Conservation (phyloP, 2,329 filamentous ascomycete genomes). For the Mycosphaerella arachidis region DNA sequence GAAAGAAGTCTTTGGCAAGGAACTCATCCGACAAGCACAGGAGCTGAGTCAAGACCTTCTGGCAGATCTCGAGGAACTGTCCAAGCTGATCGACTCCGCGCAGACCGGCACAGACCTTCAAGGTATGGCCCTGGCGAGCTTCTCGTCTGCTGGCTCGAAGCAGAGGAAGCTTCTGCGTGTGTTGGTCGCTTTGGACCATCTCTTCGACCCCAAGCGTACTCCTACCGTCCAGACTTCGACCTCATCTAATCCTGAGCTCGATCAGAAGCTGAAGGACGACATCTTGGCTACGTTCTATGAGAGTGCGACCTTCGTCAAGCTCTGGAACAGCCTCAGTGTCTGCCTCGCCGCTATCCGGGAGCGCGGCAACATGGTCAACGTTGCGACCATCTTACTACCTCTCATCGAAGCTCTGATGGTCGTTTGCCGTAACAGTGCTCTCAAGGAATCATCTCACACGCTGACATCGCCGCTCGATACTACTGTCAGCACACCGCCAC, state of each 20-base stretch:
- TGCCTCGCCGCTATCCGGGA: constrained; percentile 84
- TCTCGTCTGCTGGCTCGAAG: constrained; percentile 91
- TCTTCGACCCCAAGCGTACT: constrained; percentile 74
- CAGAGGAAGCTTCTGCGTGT: constrained; percentile 93
- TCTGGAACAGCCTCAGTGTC: constrained; percentile 89
- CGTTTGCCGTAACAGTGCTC: constrained; percentile 93
- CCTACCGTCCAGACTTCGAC: constrained; percentile 13
- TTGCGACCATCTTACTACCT: constrained; percentile 90
- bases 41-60: constrained; percentile 79
- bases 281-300: constrained; percentile 85
- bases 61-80: constrained; percentile 74
- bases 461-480: constrained; percentile 36
- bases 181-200: constrained; percentile 87
- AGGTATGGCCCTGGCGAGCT: constrained; percentile 87
- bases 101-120: constrained; percentile 91
- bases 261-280: constrained; percentile 68
- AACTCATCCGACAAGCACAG: constrained; percentile 83
- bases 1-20: constrained; percentile 85
- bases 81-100: constrained; percentile 81
- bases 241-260: constrained; percentile 34
- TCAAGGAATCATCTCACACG: constrained; percentile 61
- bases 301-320: constrained; percentile 78
- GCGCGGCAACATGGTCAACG: constrained; percentile 92
- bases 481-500: constrained; percentile 66
- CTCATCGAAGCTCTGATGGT: constrained; percentile 98